Conservation (phyloP, 208 protist genomes). For the Trypanosoma conorhini region DNA sequence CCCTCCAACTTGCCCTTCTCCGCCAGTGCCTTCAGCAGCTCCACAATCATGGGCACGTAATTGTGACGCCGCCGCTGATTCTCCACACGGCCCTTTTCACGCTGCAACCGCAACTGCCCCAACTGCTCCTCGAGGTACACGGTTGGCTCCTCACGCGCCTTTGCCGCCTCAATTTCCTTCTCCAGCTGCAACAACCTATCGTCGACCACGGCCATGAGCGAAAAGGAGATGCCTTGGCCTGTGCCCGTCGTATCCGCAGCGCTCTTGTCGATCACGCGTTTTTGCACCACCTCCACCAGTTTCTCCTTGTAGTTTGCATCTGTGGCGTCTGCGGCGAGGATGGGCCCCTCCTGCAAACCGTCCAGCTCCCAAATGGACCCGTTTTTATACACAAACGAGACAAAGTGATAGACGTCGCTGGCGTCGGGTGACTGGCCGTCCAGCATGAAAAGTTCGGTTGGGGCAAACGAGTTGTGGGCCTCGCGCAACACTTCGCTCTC, state of each 20-base stretch:
- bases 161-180: conserved; percentile 54
- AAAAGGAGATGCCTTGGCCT: conserved; percentile 94
- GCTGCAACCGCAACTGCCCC: conserved; percentile 42
- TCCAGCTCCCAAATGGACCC: conserved; percentile 98
- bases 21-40: conserved; percentile 93
- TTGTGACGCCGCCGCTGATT: conserved; percentile 97
- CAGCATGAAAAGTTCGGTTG: conserved; percentile 40
- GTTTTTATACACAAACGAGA: conserved; percentile 93
- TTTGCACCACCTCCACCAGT: conserved; percentile 82
- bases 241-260: conserved; percentile 45
- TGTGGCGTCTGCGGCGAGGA: conserved; percentile 72
- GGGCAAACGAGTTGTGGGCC: conserved; percentile 97
- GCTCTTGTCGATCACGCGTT: conserved; percentile 78
- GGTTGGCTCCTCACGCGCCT: conserved; percentile 53
- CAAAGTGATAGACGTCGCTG: conserved; percentile 97
- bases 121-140: conserved; percentile 63
- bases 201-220: conserved; percentile 95
- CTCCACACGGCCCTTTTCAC: conserved; percentile 73
- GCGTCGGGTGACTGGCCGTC: conserved; percentile 36
- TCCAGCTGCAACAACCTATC: conserved; percentile 79
- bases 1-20: conserved; percentile 87
- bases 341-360: conserved; percentile 94
- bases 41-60: conserved; percentile 96
- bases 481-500: conserved; percentile 86
- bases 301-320: conserved; percentile 65